A percentile compares a stretch with the other conserved stretches of the same genome.
phyloP scores from a whole-genome alignment of 129 eudicot species.

The Flaveria linearis region DNA sequence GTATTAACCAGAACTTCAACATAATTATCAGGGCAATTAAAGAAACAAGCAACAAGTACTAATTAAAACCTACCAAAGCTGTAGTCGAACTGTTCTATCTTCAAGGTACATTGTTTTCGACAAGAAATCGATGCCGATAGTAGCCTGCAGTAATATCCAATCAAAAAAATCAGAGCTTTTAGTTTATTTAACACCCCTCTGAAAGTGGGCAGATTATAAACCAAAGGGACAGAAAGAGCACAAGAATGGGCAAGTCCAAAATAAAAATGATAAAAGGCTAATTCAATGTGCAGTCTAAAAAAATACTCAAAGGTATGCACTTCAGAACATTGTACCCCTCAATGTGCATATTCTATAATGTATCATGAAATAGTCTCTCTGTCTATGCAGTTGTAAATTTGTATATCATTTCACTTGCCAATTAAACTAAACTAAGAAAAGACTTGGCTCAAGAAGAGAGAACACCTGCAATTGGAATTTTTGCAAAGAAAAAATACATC shows the following conservation, averaged over 20 bases:
- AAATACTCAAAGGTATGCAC: background rate
- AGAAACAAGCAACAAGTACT: background rate
- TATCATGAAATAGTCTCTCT: background rate
- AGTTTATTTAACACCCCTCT: background rate
- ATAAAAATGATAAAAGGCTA: background rate
- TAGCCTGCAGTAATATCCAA: constrained; percentile 57
- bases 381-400: background rate
- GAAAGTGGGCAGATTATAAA: background rate
- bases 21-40: background rate
- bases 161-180: background rate
- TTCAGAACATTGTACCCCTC: background rate
- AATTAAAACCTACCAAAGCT: constrained; percentile 61
- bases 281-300: background rate
- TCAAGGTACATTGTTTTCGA: constrained; percentile 91
- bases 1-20: background rate
- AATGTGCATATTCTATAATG: background rate
- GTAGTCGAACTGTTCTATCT: constrained; percentile 83
- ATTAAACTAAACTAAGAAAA: background rate
- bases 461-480: background rate
- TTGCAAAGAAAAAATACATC: background rate
- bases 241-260: background rate
- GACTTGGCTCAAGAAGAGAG: background rate
- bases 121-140: constrained; percentile 80
- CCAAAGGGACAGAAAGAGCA: background rate
- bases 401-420: no score